Conservation (phyloP, 2,329 filamentous ascomycete species). For the Fusarium buxicola region DNA sequence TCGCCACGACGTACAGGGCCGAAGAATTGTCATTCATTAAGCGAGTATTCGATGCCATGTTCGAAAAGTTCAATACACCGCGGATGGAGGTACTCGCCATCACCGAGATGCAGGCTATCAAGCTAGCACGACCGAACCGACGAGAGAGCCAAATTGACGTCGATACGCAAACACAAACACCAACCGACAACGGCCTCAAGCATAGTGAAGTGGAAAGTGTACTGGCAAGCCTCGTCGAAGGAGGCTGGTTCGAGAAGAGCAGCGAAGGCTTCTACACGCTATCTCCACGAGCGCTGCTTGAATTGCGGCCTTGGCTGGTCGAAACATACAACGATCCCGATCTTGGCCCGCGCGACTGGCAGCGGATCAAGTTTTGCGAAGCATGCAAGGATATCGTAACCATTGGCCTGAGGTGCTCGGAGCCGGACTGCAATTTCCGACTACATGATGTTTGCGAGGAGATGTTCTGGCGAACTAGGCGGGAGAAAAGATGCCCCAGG, state of each 20-base stretch:
- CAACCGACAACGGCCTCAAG: slow-evolving; percentile 70
- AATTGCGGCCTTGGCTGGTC: slow-evolving; percentile 85
- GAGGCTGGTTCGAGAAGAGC: slow-evolving; percentile 88
- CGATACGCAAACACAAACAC: slow-evolving; percentile 50
- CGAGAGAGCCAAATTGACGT: slow-evolving; percentile 49
- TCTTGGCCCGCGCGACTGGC: slow-evolving; percentile 68
- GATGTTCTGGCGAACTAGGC: slow-evolving; percentile 76
- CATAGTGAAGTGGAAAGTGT: slow-evolving; percentile 82
- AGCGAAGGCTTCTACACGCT: slow-evolving; percentile 78
- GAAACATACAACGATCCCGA: slow-evolving; percentile 87
- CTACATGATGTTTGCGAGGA: slow-evolving; percentile 82
- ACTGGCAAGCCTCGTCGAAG: slow-evolving; percentile 75
- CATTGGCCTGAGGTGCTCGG: slow-evolving; percentile 79
- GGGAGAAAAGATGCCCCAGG: slow-evolving; percentile 72
- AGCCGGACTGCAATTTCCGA: slow-evolving; percentile 74
- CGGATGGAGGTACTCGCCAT: slow-evolving; percentile 87
- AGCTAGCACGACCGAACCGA: slow-evolving; percentile 68
- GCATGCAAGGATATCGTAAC: slow-evolving; percentile 93
- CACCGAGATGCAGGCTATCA: slow-evolving; percentile 80
- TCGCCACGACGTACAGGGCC: slow-evolving; percentile 82
- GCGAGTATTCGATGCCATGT: slow-evolving; percentile 89
- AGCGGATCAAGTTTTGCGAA: slow-evolving; percentile 86
- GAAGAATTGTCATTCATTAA: slow-evolving; percentile 94
- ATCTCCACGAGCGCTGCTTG: slow-evolving; percentile 82
- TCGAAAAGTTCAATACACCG: slow-evolving; percentile 85